Evolutionary conservation across 179 eudicot species (phyloP), one percentile per base, ranked within the genome.

Genomic region (Beta macrorhiza): DNA sequence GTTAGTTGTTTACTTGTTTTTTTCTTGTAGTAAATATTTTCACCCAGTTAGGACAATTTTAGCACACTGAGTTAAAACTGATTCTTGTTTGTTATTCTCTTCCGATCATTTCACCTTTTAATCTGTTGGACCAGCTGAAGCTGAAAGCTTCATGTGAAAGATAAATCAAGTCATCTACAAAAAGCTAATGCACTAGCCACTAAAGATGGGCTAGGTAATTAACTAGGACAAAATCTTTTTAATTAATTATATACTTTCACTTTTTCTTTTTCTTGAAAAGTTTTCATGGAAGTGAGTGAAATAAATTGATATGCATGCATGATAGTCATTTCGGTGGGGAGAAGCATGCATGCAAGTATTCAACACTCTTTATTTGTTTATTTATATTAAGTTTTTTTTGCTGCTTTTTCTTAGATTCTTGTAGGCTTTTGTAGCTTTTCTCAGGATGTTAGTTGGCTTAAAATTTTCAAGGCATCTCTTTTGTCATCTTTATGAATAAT

Each of bases 231-330:
- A 78, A 51, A 49, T 14, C 45, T 16, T 52, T 65, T 20, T 1
- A n/a, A 71, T n/a, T 47, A 49, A 71, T 37, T 44, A 68, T 5
- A 68, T 68, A n/a, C 75, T 8, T 3, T 59, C 70, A 47, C 15
- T 37, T 19, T 45, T 64, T 22, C 45, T 57, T 74, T 76, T 51
- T 70, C 52, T 77, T 55, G 29, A 3, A 78, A 78, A 82, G 81
- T 78, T 72, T 25, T 17, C 71, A 63, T 78, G 67, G 55, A 58
- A 78, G 84, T 78, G 74, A 82, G 84, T 82, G 81, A 72, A 62
- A n/a, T 6, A 32, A 25, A 49, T 2, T 7, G 0, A 67, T 19
- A 45, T 55, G n/a, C 6, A 1, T 42, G 32, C 0, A 12, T 22
- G 9, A 17, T n/a, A 17, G 19, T 56, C 74, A 47, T 8, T 72